phyloP scores from a whole-genome alignment of 805 yeast genomes.

The Saccharomyces cerevisiae region DNA sequence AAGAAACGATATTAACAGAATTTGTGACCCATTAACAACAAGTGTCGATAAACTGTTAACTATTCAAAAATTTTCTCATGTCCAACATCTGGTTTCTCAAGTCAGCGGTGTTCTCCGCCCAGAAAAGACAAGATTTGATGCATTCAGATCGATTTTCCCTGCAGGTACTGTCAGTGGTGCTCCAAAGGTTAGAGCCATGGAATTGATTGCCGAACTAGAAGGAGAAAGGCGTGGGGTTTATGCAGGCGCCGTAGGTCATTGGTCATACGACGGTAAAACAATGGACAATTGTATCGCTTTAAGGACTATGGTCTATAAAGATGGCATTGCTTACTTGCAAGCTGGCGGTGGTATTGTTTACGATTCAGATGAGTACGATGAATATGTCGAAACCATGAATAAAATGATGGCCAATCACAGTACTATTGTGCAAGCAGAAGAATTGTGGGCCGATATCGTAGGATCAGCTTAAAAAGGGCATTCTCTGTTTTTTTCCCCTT shows the following conservation, averaged over 20 bases:
- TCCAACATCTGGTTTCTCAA: constrained; percentile 91
- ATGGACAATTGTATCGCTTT: constrained; percentile 98
- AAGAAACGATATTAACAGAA: constrained; percentile 88
- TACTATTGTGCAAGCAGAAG: constrained; percentile 89
- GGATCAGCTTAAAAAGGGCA: constrained; percentile 11
- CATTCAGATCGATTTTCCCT: constrained; percentile 95
- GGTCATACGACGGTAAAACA: constrained; percentile 90
- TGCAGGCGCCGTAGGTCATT: constrained; percentile 98
- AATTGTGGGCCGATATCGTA: constrained; percentile 51
- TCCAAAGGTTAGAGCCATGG: constrained; percentile 96
- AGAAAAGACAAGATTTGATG: constrained; percentile 88
- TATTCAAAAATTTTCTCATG: constrained; percentile 92
- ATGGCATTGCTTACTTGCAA: constrained; percentile 84
- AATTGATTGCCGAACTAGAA: constrained; percentile 81
- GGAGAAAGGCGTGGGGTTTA: constrained; percentile 90
- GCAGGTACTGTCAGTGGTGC: constrained; percentile 99
- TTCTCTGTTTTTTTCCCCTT: neutral
- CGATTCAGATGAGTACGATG: constrained; percentile 93
- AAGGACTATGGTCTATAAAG: constrained; percentile 92
- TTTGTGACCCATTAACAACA: constrained; percentile 82
- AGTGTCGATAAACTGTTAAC: constrained; percentile 81
- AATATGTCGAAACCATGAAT: constrained; percentile 92
- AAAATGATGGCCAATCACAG: constrained; percentile 90
- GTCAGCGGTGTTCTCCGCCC: constrained; percentile 83
- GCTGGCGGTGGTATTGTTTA: constrained; percentile 98